Evolutionary conservation across 257 asterid species (phyloP).

Genomic region (Forsythia suspensa): DNA sequence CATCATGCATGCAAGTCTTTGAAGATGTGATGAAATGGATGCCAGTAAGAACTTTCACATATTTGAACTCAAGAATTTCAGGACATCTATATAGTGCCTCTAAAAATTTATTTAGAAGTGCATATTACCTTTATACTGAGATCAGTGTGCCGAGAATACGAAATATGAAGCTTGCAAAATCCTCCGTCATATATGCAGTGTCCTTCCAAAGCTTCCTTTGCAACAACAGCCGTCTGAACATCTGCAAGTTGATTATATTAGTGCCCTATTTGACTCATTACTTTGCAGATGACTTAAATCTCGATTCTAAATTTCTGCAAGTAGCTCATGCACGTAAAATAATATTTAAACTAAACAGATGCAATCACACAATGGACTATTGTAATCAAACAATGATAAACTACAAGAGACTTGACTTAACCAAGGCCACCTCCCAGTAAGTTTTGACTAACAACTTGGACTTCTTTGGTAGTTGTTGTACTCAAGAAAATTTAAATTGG

Average conservation of each 20-base stretch:
- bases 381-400: not conserved
- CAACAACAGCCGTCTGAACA: conserved; percentile 90
- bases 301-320: not conserved
- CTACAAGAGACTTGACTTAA: not conserved
- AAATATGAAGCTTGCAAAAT: conserved; percentile 92
- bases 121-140: conserved; percentile 83
- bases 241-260: conserved; percentile 46
- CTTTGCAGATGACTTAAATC: not conserved
- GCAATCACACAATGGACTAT: not conserved
- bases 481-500: not conserved
- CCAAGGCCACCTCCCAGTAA: not conserved
- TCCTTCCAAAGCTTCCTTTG: conserved; percentile 97
- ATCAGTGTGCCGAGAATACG: conserved; percentile 95
- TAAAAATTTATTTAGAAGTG: not conserved
- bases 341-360: not conserved
- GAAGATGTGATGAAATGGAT: not conserved
- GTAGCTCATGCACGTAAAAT: not conserved
- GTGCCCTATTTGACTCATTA: conserved; percentile 1
- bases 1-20: not conserved
- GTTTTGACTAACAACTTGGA: not conserved
- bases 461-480: not conserved
- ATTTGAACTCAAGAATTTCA: not conserved
- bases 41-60: not conserved
- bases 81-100: not conserved
- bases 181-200: conserved; percentile 99